Percentiles rank a stretch among this genome's conserved stretches.
phyloP scores from a whole-genome alignment of 108 stramenopile species.

The Aurantiochytrium sp. region DNA sequence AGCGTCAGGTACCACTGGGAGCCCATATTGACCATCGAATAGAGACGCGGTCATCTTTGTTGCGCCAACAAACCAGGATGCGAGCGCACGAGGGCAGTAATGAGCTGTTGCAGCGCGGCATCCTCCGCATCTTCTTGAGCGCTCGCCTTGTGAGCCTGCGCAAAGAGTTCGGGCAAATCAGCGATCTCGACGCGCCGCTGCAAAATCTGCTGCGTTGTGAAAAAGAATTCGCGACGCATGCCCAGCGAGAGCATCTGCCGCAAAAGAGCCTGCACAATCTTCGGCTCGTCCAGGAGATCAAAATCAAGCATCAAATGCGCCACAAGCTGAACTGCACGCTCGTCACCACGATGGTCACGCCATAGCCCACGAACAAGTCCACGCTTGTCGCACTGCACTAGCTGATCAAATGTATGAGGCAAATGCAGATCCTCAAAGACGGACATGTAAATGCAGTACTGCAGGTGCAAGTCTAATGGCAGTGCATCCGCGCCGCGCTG shows the following conservation, averaged over 20 bases:
- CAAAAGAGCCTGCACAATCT: background rate
- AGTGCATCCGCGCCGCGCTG: background rate
- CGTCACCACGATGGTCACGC: background rate
- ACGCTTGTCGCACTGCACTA: background rate
- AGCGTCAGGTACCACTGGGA: no score
- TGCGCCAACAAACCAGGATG: background rate
- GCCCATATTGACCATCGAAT: no score
- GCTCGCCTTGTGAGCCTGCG: background rate
- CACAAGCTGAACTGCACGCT: background rate
- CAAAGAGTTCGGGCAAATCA: background rate
- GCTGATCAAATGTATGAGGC: background rate
- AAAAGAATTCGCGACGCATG: background rate
- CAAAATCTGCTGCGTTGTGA: background rate
- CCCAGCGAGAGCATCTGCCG: background rate
- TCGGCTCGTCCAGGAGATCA: background rate
- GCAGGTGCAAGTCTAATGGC: background rate
- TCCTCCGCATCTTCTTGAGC: background rate
- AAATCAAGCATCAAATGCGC: background rate
- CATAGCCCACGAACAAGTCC: background rate
- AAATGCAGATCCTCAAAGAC: background rate
- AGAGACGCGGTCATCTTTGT: background rate
- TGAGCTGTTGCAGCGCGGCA: background rate
- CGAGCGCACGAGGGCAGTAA: background rate
- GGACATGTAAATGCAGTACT: slow-evolving; percentile 1
- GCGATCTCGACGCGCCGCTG: background rate